phyloP scores from a whole-genome alignment of 352 stramenopile species.

The Pythium insidiosum region DNA sequence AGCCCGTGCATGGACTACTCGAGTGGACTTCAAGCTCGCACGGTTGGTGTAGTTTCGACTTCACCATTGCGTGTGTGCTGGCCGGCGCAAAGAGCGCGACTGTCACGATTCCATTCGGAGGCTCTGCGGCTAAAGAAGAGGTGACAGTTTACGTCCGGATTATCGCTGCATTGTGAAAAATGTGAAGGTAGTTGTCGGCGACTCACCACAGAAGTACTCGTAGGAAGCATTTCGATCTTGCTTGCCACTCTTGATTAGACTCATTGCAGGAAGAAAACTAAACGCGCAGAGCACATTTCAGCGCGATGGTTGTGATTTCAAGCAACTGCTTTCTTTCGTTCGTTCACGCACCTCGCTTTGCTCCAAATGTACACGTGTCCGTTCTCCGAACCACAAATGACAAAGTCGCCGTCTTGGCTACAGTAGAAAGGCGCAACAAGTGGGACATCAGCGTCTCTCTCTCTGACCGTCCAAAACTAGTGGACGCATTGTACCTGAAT shows the following conservation, averaged over 20 bases:
- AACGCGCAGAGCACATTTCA: too few species aligned
- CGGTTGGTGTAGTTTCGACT: constrained; percentile 59
- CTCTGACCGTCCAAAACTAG: not conserved
- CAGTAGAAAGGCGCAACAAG: too few species aligned
- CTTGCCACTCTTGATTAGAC: constrained; percentile 61
- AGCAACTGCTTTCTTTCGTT: too few species aligned
- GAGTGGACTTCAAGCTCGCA: constrained; percentile 39
- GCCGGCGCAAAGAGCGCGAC: constrained; percentile 73
- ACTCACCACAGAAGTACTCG: constrained; percentile 68
- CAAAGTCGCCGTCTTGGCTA: constrained; percentile 76
- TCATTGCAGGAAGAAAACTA: constrained; percentile 38
- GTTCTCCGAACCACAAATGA: constrained; percentile 85
- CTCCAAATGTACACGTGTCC: constrained; percentile 83
- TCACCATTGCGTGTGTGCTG: constrained; percentile 77
- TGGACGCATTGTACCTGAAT: constrained; percentile 39
- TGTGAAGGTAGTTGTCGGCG: too few species aligned
- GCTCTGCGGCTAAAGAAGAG: constrained; percentile 44
- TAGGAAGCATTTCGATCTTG: constrained; percentile 76
- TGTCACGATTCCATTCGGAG: constrained; percentile 68
- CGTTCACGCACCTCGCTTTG: constrained; percentile 46
- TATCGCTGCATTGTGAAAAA: too few species aligned
- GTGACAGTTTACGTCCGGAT: too few species aligned
- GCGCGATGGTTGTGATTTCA: too few species aligned
- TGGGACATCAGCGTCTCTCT: too few species aligned
- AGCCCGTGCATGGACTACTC: constrained; percentile 65